These are phyloP conservation scores for Talaromyces sp. DNA, from an alignment of 2,329 filamentous ascomycete species.

Conservation along the genomic window DNA sequence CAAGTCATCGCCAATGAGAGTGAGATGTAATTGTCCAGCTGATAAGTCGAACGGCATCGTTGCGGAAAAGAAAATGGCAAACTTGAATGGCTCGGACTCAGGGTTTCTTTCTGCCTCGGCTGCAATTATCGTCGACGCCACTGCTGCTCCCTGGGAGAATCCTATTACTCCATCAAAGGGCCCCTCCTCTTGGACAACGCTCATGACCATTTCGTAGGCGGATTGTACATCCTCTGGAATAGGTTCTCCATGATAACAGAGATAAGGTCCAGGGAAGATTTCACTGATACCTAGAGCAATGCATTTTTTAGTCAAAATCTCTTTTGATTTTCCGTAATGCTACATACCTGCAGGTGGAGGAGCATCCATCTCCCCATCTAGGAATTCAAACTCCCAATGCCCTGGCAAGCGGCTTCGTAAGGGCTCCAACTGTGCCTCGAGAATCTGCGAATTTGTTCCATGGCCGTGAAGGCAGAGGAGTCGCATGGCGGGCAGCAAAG, in stretches of 20 bases:
- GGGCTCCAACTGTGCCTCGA: neutral
- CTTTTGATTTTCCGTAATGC: neutral
- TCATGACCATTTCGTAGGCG: neutral
- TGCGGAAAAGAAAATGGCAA: neutral
- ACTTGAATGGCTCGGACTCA: neutral
- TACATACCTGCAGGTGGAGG: neutral
- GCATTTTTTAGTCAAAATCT: neutral
- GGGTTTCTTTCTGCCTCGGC: neutral
- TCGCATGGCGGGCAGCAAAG: neutral
- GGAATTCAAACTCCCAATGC: neutral
- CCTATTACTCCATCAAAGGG: neutral
- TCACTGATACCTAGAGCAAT: neutral
- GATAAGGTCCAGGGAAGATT: neutral
- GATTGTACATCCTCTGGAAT: neutral
- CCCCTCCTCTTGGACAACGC: neutral
- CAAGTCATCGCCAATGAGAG: neutral
- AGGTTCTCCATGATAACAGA: neutral
- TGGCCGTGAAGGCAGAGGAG: neutral
- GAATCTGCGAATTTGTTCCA: neutral
- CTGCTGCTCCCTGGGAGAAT: neutral
- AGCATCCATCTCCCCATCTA: neutral
- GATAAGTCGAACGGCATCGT: neutral
- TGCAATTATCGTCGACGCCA: neutral
- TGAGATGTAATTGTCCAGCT: neutral
- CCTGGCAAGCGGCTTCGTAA: neutral